phyloP scores from a whole-genome alignment of 2,329 filamentous ascomycete genomes.

The Venturia pyrina region DNA sequence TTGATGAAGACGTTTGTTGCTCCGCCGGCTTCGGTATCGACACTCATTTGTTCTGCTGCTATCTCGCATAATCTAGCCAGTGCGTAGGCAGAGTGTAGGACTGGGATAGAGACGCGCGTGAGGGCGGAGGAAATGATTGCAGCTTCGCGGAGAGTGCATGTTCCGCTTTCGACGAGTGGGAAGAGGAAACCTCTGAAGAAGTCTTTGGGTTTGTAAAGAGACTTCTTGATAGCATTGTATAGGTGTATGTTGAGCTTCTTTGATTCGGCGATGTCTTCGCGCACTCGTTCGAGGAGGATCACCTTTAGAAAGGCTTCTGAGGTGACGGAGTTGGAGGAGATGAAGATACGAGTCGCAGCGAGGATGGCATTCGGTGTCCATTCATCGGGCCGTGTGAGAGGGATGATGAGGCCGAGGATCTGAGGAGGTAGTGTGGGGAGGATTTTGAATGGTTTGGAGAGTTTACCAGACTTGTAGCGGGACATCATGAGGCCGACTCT shows the following conservation, averaged over 20 bases:
- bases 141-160: conserved; percentile 87
- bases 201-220: conserved; percentile 83
- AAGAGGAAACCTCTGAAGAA: conserved; percentile 98
- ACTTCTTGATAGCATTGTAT: conserved; percentile 88
- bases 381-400: conserved; percentile 59
- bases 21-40: conserved; percentile 75
- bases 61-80: conserved; percentile 91
- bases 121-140: conserved; percentile 84
- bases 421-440: conserved; percentile 90
- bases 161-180: conserved; percentile 72
- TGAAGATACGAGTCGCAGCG: conserved; percentile 85
- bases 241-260: conserved; percentile 85
- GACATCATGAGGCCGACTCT: conserved; percentile 81
- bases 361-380: conserved; percentile 77
- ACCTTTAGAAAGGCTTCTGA: conserved; percentile 80
- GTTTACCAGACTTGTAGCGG: conserved; percentile 88
- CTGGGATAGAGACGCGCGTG: conserved; percentile 73
- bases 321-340: conserved; percentile 68
- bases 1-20: conserved; percentile 94
- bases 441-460: conserved; percentile 97
- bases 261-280: conserved; percentile 77
- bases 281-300: conserved; percentile 80
- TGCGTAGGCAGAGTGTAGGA: conserved; percentile 85
- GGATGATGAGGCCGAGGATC: conserved; percentile 62
- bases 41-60: conserved; percentile 70